Evolutionary conservation across 495 filamentous ascomycete genomes (phyloP), one percentile per base, ranked within the genome.

Genomic region (Pyrenula aspistea): DNA sequence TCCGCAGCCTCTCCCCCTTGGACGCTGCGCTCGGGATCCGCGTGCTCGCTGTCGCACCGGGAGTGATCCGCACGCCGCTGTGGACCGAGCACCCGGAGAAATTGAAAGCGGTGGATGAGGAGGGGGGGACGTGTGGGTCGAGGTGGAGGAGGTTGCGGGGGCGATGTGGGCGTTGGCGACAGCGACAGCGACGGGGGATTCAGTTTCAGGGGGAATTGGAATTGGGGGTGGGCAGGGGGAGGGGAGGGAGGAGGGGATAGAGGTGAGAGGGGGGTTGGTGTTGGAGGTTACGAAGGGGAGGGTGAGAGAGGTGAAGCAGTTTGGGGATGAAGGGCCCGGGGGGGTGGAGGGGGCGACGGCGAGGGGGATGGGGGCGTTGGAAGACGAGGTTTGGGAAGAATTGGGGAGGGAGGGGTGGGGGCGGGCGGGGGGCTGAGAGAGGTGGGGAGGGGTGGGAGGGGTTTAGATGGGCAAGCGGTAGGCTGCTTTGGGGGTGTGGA

Each of bases 51-150:
- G 83, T 87, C 0, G 83, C 84, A 25, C 84, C 85, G 0, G 85
- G 83, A 2, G 64, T 85, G 0, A 82, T 86, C 59, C 82, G 81
- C 61, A 87, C 84, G 1, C 80, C 85, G 24, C 63, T 88, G 2
- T 88, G 83, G 83, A 83, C 78, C 0, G 82, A 87, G 0, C 71
- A 85, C 60, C 82, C 83, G 12, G 83, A 87, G 64, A 87, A 88
- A 63, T 19, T 83, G 55, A 67, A 77, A 8, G 64, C 61, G 0
- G 57, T 63, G 21, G 83, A 84, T 62, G 69, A 66, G 54, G 31
- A 77, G 10, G 64, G 61, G 0, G 57, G 63, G 83, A 84, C 61
- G 69, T 65, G 54, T 87, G 83, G 84, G 81, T 81, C 22, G 80
- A 73, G 10, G 71, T 84, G 0, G 83, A 85, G 58, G 80, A 83